Evolutionary conservation across 2,329 filamentous ascomycete genomes (phyloP), one percentile per base, ranked within the genome.

Genomic region (Epichloe coenophiala): DNA sequence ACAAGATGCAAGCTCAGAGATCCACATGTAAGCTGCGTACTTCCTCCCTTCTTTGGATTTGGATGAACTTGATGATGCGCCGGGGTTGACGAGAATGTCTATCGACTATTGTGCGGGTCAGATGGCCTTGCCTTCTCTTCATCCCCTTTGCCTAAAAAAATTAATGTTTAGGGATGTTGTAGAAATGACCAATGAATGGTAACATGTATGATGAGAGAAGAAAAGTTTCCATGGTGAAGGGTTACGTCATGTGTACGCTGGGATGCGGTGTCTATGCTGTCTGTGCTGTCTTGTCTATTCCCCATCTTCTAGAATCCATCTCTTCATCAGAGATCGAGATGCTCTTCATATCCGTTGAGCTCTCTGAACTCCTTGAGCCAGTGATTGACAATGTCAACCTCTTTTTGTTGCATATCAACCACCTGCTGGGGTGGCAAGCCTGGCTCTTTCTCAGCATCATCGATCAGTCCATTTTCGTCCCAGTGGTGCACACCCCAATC

Each of bases 401-500:
- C 72, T 54, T 75, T 64, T 41, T 66, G 62, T 60, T 89, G 84
- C 0, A 77, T 72, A 13, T 80, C 71, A 3, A 68, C 70, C 6
- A 88, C 74, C 3, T 79, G 67, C 1, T 65, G 60, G 0, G 83
- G 83, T 1, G 83, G 83, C 35, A 87, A 60, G 1, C 67, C 65
- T 0, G 81, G 83, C 62, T 86, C 72, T 51, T 83, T 1, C 70
- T 45, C 36, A 7, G 12, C 64, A 47, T 82, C 78, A 1, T 58
- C 58, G 1, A 41, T 47, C n/a, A 85, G 58, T 1, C 81, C 81
- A 55, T 84, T 83, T 67, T 84, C 82, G 57, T 87, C 84, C 83
- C 85, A 93, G 62, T 91, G 86, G 64, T 94, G 88, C 19, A 90
- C 85, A 0, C 79, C 86, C n/a, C 76, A 76, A 3, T 74, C 69